Evolutionary conservation across 768 basidiomycete genomes (phyloP).

Genomic region (Phylloporus scabripes): DNA sequence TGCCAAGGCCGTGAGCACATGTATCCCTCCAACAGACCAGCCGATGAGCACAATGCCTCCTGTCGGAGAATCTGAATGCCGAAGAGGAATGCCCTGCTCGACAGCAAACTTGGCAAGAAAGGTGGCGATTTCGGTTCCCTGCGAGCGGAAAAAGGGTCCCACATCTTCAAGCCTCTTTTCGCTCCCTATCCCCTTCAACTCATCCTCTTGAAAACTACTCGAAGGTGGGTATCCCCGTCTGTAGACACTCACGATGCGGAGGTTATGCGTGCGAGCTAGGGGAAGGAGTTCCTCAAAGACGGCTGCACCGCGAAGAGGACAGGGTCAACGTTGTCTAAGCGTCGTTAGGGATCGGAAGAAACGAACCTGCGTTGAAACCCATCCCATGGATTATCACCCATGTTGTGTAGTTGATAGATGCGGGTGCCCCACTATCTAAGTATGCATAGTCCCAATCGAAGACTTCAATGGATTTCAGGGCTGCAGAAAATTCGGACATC

Average conservation of each 20-base stretch:
- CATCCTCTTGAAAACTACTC: slow-evolving; percentile 15
- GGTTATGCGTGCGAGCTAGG: slow-evolving; percentile 7
- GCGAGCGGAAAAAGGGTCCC: slow-evolving; percentile 11
- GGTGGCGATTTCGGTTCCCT: slow-evolving; percentile 14
- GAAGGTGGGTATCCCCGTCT: slow-evolving; percentile 23
- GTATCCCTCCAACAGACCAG: slow-evolving; percentile 18
- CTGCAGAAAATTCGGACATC: slow-evolving; percentile 1
- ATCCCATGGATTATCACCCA: slow-evolving; percentile 21
- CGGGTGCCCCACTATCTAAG: slow-evolving; percentile 13
- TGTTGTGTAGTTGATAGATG: slow-evolving; percentile 16
- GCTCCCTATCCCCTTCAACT: slow-evolving; percentile 7
- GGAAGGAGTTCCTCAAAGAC: slow-evolving; percentile 15
- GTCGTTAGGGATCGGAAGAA: too few species aligned
- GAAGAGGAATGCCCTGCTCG: slow-evolving; percentile 12
- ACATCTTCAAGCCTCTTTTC: slow-evolving; percentile 14
- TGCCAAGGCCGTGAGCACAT: slow-evolving; percentile 8
- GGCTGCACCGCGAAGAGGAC: background rate
- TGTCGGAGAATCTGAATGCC: background rate
- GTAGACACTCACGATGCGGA: slow-evolving; percentile 21
- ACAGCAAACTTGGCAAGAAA: slow-evolving; percentile 15
- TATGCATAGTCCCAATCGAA: slow-evolving; percentile 1
- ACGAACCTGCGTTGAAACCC: slow-evolving; percentile 19
- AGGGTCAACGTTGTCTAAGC: background rate
- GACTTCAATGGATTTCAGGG: slow-evolving; percentile 10
- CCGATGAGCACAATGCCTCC: slow-evolving; percentile 16